Evolutionary conservation across 805 yeast genomes (phyloP), one percentile per base, ranked within the genome.

Genomic region (Blastobotrys muscicola): DNA sequence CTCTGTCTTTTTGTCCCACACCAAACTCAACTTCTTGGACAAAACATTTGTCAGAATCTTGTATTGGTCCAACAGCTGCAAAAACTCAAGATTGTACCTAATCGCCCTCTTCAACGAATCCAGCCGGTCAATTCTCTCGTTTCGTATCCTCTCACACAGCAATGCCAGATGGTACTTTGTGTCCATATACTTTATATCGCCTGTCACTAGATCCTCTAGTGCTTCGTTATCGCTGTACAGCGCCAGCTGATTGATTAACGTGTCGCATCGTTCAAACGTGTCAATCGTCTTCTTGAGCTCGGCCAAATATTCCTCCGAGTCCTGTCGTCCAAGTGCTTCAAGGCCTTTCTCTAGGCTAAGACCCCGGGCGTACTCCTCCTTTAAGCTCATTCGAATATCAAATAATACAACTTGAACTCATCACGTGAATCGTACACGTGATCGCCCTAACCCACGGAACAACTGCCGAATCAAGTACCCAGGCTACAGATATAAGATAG

Each of bases 181-280:
- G 3, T 74, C 64, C 13, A 85, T 57, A 50, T 74, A 83, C 45
- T 75, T 76, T 13, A 87, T 57, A 36, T 83, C 77, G 4, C 64
- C 58, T 0, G 94, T 81, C 33, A 73, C 67, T 8, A 87, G 54
- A 52, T 87, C 97, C 0, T 78, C 83, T 2, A 83, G 45, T 0
- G 70, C 55, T 57, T 87, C 96, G 58, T 85, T 85, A 9, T 65
- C 62, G 52, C 90, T 82, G 63, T 84, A 86, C 16, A 86, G 58
- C 2, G 77, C 68, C 12, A 78, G 60, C n/a, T 64, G 62, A 9
- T 68, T 63, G 1, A 80, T 67, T 9, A 66, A 57, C 1, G 51
- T 47, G 47, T 72, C 68, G 30, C 82, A 58, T n/a, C 65, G 52
- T n/a, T 66, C 51, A 52, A 78, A 66, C 40, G 67, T 64, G 20